Base-by-base conservation (phyloP, 345 rosid species). In the Euphorbia peplus region DNA sequence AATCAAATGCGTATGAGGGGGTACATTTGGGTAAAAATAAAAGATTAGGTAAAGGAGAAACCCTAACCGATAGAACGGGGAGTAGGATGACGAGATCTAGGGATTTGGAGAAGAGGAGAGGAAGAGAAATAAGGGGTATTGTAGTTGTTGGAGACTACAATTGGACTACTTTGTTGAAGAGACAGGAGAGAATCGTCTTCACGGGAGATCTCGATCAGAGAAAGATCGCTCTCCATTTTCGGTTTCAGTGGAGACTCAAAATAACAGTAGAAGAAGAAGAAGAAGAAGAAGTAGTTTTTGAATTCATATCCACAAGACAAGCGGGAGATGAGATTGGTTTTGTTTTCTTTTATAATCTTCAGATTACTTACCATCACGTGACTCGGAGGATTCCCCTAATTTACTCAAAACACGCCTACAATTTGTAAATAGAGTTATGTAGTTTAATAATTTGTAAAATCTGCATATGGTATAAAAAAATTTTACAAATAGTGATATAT, bases 21-120 rank as follows among this genome's bases (percentile, higher is more conserved):
- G n/a, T n/a, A n/a, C 4, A 24, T n/a, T 51, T n/a, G 19, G 21
- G 7, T 1, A 26, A 26, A 15, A 13, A 11, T 4, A 18, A 56
- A 56, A 56, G 50, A 3, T 2, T 44, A 10, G 50, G 2, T 1
- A 16, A 32, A 5, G 8, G 18, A 16, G 13, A 66, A 51, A 8
- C 10, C 22, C 79, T 76, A 79, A 85, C 83, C 82, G 42, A 69
- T 47, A 54, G 63, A 75, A 35, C 7, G 29, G 18, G 63, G 70
- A 72, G 76, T 81, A 64, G 69, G 26, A 64, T n/a, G 48, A 53
- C 39, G 42, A 52, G 92, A 82, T 76, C 70, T 78, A 63, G 80
- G 86, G 70, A 79, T 73, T 53, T 76, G 88, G 47, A 92, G 54
- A 50, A 74, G 84, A 59, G 96, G 96, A 4, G 93, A 92, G 77